phyloP scores from a whole-genome alignment of 75 land plant species.

The Picea sitchensis region DNA sequence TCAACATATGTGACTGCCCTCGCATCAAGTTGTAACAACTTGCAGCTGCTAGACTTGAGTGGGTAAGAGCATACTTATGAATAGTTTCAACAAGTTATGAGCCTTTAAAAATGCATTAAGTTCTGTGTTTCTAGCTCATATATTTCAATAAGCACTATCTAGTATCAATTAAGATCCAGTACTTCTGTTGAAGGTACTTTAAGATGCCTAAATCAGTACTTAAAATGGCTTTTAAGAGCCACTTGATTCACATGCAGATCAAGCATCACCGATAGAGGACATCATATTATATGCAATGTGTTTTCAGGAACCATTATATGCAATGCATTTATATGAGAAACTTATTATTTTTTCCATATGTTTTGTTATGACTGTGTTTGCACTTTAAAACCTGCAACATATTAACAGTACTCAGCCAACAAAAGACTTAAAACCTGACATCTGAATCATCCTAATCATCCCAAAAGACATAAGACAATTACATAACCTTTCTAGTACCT shows the following conservation, averaged over 20 bases:
- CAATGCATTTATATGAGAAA: too few species aligned
- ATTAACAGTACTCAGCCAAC: too few species aligned
- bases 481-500: too few species aligned
- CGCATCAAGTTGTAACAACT: constrained; percentile 36
- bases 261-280: constrained; percentile 64
- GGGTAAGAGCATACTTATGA: constrained; percentile 37
- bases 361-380: too few species aligned
- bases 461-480: too few species aligned
- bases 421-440: too few species aligned
- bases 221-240: neutral
- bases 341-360: too few species aligned
- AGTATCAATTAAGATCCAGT: neutral
- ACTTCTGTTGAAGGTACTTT: neutral
- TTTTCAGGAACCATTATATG: constrained; percentile 28
- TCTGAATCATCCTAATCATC: too few species aligned
- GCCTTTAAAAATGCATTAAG: neutral
- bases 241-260: constrained; percentile 36
- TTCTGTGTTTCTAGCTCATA: neutral
- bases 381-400: too few species aligned
- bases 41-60: constrained; percentile 67
- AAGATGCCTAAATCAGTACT: neutral
- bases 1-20: constrained; percentile 58
- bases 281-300: constrained; percentile 65
- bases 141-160: neutral
- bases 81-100: too few species aligned